Percentiles rank a stretch among this genome's conserved stretches.
These are phyloP conservation scores for Nematodospora valgi DNA, from an alignment of 805 yeast genomes.

Conservation along the genomic window DNA sequence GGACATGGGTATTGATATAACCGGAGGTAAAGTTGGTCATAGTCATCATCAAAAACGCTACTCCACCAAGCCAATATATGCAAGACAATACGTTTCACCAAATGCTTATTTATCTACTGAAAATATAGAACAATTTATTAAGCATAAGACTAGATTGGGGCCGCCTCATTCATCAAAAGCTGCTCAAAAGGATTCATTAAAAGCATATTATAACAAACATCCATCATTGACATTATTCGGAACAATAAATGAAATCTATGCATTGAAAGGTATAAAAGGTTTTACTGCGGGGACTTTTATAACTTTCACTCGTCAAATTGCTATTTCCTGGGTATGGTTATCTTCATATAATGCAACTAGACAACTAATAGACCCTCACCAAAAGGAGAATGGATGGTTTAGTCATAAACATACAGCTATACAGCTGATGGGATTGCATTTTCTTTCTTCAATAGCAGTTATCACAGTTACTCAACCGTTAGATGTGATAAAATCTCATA, in stretches of 20 bases:
- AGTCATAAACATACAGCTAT: constrained; percentile 39
- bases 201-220: constrained; percentile 39
- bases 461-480: constrained; percentile 82
- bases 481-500: constrained; percentile 81
- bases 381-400: constrained; percentile 35
- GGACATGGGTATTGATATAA: constrained; percentile 20
- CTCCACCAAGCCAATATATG: constrained; percentile 18
- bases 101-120: constrained; percentile 40
- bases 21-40: constrained; percentile 21
- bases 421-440: constrained; percentile 50
- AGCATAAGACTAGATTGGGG: constrained; percentile 12
- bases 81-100: constrained; percentile 37
- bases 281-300: constrained; percentile 80
- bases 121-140: constrained; percentile 23
- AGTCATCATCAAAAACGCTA: constrained; percentile 14
- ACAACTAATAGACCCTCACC: constrained; percentile 61
- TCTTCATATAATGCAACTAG: constrained; percentile 77
- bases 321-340: constrained; percentile 78
- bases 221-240: constrained; percentile 54
- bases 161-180: constrained; percentile 1
- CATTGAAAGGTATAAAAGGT: constrained; percentile 69
- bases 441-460: constrained; percentile 65
- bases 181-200: constrained; percentile 19
- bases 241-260: constrained; percentile 63
- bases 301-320: constrained; percentile 77